A percentile compares a stretch with the other conserved stretches of the same genome.
Evolutionary conservation across 495 filamentous ascomycete species (phyloP).

Genomic region (Penicillium roqueforti): DNA sequence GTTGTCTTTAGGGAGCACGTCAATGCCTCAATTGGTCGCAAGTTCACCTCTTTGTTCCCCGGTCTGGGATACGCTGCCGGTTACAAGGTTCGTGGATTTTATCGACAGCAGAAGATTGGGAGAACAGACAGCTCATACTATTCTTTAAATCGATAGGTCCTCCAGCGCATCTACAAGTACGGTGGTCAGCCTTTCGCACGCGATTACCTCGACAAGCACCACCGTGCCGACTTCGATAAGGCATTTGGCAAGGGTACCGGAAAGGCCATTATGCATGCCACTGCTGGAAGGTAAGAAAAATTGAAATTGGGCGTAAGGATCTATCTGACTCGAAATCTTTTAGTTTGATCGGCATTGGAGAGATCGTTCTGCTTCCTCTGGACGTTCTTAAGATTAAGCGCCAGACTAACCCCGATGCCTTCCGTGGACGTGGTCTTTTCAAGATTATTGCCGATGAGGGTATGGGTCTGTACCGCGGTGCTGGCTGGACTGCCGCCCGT

Average conservation of each 20-base stretch:
- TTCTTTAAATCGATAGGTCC: conserved; percentile 49
- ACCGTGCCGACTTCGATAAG: conserved; percentile 76
- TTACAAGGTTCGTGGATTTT: conserved; percentile 69
- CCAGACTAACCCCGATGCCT: conserved; percentile 98
- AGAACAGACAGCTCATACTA: neutral
- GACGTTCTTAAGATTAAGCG: conserved; percentile 99
- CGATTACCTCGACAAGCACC: conserved; percentile 80
- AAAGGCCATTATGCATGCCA: conserved; percentile 97
- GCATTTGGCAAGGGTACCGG: conserved; percentile 94
- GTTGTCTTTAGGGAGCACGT: conserved; percentile 95
- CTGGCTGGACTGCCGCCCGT: conserved; percentile 95
- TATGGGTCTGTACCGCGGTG: conserved; percentile 91
- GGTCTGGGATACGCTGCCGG: conserved; percentile 95
- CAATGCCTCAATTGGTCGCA: conserved; percentile 58
- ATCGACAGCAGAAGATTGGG: no score
- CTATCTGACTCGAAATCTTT: conserved; percentile 1
- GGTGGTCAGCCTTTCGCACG: conserved; percentile 94
- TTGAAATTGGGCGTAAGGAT: neutral
- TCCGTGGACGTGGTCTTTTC: conserved; percentile 87
- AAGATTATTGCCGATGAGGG: conserved; percentile 90
- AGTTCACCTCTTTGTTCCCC: conserved; percentile 95
- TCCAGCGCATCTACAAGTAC: conserved; percentile 98
- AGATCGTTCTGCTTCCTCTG: conserved; percentile 90
- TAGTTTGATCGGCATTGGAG: conserved; percentile 92
- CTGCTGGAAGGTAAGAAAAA: conserved; percentile 72